Evolutionary conservation across 306 rosid species (phyloP).

Genomic region (Dryas drummondii): DNA sequence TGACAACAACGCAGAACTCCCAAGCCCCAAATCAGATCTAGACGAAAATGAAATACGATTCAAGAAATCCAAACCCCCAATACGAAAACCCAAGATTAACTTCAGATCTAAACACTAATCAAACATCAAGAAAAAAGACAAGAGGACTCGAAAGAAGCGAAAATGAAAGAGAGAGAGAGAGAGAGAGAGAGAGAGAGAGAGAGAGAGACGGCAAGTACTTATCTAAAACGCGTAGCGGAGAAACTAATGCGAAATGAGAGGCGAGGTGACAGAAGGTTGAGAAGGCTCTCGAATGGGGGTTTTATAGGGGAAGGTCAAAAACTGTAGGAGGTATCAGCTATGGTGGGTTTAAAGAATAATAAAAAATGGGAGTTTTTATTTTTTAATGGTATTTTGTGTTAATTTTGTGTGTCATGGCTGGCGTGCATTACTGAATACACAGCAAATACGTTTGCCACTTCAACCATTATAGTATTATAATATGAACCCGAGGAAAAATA

Average conservation of each 20-base stretch:
- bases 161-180: not conserved
- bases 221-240: not conserved
- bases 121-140: not conserved
- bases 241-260: not conserved
- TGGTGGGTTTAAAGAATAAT: not conserved
- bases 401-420: slow-evolving; percentile 22
- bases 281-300: fast-evolving
- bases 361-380: not conserved
- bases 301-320: slow-evolving; percentile 16
- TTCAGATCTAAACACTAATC: not conserved
- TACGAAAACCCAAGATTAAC: not conserved
- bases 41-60: not conserved
- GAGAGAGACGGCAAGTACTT: not conserved
- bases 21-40: slow-evolving; percentile 5
- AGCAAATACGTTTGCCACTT: not conserved
- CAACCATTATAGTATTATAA: not conserved
- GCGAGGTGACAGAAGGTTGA: slow-evolving; percentile 18
- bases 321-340: not conserved
- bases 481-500: not conserved
- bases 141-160: not conserved
- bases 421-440: slow-evolving; percentile 19
- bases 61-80: not conserved
- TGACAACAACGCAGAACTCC: slow-evolving; percentile 7
- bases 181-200: not conserved
- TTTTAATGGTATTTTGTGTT: not conserved